Base-by-base conservation (phyloP, 106 monocot species). In the Triglochin maritima region DNA sequence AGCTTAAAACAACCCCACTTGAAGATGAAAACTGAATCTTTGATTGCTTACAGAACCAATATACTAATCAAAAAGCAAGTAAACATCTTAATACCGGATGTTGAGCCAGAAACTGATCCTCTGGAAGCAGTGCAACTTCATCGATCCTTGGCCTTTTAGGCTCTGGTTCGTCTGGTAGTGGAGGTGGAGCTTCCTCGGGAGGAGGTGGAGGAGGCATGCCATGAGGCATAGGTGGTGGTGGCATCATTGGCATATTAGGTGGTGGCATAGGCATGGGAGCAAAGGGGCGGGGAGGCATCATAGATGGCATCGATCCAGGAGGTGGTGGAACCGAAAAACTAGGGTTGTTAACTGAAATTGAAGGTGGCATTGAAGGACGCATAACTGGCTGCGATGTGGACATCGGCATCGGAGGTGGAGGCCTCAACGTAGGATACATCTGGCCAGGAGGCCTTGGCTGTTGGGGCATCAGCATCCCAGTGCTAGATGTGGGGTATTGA, bases 161-260 rank as follows among this genome's bases (percentile, higher is more conserved):
- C 62, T 98, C 96, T 29, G 96, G 96, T 63, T 98, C 96, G 64
- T 98, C 91, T 46, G 96, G 96, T 13, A 84, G 72, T n/a, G 94
- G 94, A 44, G 89, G 94, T 57, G 85, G 83, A 58, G 79, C 89
- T 69, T 94, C 94, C n/a, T 81, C 82, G n/a, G 89, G 87, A 62
- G 94, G 94, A 9, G 94, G 89, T 10, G 87, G 94, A 5, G 94
- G 89, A 6, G 87, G 88, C 77, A 88, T 76, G 51, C 85, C 85
- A 2, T 73, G 76, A 44, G 83, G 82, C 56, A 83, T 57, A 7
- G 86, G 83, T 13, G 89, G 87, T 11, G 75, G 74, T 17, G 73
- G 78, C 58, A 74, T 63, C 81, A 88, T 84, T 5, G 72, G 62
- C 74, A 83, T 83, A 49, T 68, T 81, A 10, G 88, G 68, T 2